A percentile compares a stretch with the other conserved stretches of the same genome.
phyloP scores from a whole-genome alignment of 805 yeast species.

The Henningerozyma blattae region DNA sequence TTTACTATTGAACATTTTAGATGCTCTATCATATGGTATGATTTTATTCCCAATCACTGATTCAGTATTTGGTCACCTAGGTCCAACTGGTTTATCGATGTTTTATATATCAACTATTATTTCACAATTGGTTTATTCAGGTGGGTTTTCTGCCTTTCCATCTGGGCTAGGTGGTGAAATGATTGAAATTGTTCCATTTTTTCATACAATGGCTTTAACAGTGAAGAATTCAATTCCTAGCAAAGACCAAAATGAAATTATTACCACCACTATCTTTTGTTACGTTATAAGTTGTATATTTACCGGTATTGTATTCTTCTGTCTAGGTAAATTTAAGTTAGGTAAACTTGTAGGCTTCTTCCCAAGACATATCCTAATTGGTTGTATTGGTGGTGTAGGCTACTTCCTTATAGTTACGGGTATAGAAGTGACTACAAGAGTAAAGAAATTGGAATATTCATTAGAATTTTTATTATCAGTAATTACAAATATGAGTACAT shows the following conservation, averaged over 20 bases:
- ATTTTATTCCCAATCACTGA: conserved; percentile 89
- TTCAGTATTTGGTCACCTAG: conserved; percentile 62
- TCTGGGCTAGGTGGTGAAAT: conserved; percentile 95
- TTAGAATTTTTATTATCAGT: conserved; percentile 39
- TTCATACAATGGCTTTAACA: conserved; percentile 83
- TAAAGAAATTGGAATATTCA: conserved; percentile 60
- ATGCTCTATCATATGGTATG: conserved; percentile 95
- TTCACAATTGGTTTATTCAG: conserved; percentile 75
- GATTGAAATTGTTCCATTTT: conserved; percentile 98
- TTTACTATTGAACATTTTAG: conserved; percentile 71
- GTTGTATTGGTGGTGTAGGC: conserved; percentile 98
- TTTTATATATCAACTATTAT: conserved; percentile 87
- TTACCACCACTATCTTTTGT: conserved; percentile 79
- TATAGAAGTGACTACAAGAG: conserved; percentile 75
- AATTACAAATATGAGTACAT: conserved; percentile 24
- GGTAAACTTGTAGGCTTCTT: conserved; percentile 90
- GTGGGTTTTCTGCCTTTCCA: conserved; percentile 84
- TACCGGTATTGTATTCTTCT: conserved; percentile 72
- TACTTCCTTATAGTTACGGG: conserved; percentile 86
- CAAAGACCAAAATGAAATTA: conserved; percentile 45
- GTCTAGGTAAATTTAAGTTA: conserved; percentile 64
- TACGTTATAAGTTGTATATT: conserved; percentile 74
- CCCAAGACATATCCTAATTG: conserved; percentile 91
- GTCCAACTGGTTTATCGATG: conserved; percentile 86
- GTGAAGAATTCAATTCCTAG: conserved; percentile 33